Base-by-base conservation (phyloP, 2,329 filamentous ascomycete genomes). In the Fonsecaea erecta region DNA sequence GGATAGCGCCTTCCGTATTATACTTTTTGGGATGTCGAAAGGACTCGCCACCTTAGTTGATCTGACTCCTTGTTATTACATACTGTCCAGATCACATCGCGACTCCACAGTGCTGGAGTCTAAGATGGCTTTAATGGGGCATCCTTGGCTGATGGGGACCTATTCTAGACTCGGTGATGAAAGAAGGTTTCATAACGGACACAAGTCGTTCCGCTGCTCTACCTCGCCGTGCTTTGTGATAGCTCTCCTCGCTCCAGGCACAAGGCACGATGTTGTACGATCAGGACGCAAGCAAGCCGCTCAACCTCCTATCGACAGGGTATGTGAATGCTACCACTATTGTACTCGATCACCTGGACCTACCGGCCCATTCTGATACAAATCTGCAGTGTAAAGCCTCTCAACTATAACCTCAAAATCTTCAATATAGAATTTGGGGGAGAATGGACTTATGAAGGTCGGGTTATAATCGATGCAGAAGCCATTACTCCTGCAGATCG, bases 351-450 rank as follows among this genome's bases (percentile, higher is more conserved):
- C 16, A 40, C 37, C 1, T 8, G 16, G 37, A 40, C 16, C n/a
- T n/a, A 40, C 14, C 8, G 24, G 18, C 9, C n/a, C 6, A 2
- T 26, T 35, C 53, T 56, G 53, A 56, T 26, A 21, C 2, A 24
- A 37, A 2, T 46, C 26, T 51, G 8, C 57, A 60, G 57, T 26
- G 34, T 60, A 14, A 60, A 51, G 28, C 57, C 57, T 14, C 43
- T 46, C 43, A 35, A 60, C 30, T 60, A 60, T n/a, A 43, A 52
- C 24, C 24, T 60, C 57, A 30, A 16, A 12, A 60, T 60, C 43
- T 60, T 52, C 28, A 35, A 60, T 35, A 52, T 60, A 28, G 57
- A 60, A 51, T 60, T 60, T 35, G 57, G 57, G 18, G 57, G 57
- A 32, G 40, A 37, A 52, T 60, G 57, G 57, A 21, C 7, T 2